Evolutionary conservation across 1,139 yeast species (phyloP), one percentile per base, ranked within the genome.

Genomic region (Suzukiozyma palmioleophila): DNA sequence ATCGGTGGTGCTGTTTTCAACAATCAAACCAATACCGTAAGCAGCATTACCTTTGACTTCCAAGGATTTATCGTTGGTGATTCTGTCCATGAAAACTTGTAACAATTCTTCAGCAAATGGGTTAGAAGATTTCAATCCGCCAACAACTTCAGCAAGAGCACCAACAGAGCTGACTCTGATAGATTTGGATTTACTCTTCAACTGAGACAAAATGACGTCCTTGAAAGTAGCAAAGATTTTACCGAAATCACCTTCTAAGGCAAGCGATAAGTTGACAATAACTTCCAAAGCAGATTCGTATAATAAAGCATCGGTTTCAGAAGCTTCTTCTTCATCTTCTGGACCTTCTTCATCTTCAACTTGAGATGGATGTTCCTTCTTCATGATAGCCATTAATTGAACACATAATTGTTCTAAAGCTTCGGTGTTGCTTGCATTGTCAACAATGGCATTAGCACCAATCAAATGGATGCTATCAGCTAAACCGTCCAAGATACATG

Each of bases 21-120:
- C 71, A 45, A 89, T 66, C 48, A 89, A 67, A 50, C 98, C 99
- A 50, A 87, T 79, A 72, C 97, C 98, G 58, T 88, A 92, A 13
- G 97, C 97, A 41, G 97, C 94, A 54, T 89, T 87, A 52, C 96
- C 92, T 66, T 92, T 84, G 42, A 89, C 97, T 59, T 89, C 96
- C 50, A 85, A 73, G 22, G 94, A 84, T 53, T 81, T 77, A 62
- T 92, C 98, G 48, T 75, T 73, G 45, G 82, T 70, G 47, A 92
- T 73, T 52, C 85, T 81, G 45, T 77, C 75, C 41, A 77, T 70
- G 56, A 92, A 81, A 21, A 83, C 70, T 57, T 81, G 79, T 54
- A 89, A 67, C 53, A 92, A 71, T 51, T 84, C 87, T 48, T 78
- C 77, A 37, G 83, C 67, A 65, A 70, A 82, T 45, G 86, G 85